Percentiles rank a stretch among this genome's conserved stretches.
These are phyloP conservation scores for Amanita thiersii DNA, from an alignment of 768 basidiomycete genomes.

Conservation along the genomic window DNA sequence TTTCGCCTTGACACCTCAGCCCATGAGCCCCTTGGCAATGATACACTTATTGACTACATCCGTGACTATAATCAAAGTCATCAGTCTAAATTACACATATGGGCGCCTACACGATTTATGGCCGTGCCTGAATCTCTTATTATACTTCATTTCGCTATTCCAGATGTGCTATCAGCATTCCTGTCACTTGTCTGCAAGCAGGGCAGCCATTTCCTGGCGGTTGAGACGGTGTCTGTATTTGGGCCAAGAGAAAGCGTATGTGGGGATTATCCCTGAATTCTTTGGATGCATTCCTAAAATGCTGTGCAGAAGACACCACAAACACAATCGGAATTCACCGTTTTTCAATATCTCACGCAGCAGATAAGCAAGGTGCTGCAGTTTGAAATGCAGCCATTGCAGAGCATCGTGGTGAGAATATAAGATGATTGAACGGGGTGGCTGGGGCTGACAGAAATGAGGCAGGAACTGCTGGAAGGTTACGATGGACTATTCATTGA, in stretches of 20 bases:
- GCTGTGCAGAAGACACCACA: conserved; percentile 51
- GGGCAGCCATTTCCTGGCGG: conserved; percentile 27
- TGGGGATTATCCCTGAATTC: conserved; percentile 1
- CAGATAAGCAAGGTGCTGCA: conserved; percentile 55
- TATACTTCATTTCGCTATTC: conserved; percentile 50
- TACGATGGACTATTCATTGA: conserved; percentile 59
- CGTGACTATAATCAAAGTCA: conserved; percentile 45
- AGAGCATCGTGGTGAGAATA: conserved; percentile 40
- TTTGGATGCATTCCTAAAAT: conserved; percentile 2
- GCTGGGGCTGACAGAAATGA: not conserved
- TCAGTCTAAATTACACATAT: conserved; percentile 44
- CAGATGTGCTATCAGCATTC: conserved; percentile 62
- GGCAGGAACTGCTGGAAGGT: conserved; percentile 41
- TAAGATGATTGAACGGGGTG: not conserved
- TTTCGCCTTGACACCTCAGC: conserved; percentile 35
- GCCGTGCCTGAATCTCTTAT: conserved; percentile 21
- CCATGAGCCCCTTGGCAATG: conserved; percentile 29
- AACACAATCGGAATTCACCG: conserved; percentile 57
- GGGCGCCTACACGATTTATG: conserved; percentile 28
- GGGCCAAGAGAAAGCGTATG: conserved; percentile 66
- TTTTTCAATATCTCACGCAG: conserved; percentile 60
- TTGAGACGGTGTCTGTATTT: conserved; percentile 63
- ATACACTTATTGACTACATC: conserved; percentile 45
- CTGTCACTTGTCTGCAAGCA: conserved; percentile 36
- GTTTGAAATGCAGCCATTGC: conserved; percentile 42